Evolutionary conservation across 164 flowering plant species (phyloP), one percentile per base, ranked within the genome.

Genomic region (Annona squamosa): DNA sequence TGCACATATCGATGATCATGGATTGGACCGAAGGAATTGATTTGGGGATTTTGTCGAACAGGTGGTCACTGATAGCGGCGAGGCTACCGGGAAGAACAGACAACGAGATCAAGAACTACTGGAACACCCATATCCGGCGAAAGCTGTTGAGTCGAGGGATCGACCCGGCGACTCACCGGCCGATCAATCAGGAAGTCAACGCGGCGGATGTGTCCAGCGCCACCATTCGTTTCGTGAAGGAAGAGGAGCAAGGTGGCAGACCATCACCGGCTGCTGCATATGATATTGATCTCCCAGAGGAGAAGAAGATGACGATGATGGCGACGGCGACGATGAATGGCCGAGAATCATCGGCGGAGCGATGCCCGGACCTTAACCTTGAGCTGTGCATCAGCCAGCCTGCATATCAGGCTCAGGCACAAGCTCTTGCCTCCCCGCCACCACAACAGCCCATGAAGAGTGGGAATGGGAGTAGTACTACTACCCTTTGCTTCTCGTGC

Each of bases 351-450:
- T 1, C 68, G 2, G 62, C 48, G 62, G 18, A 87, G 73, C 69
- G 80, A 59, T 83, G 87, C 66, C 89, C 90, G 12, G 98, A 91
- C 77, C 83, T 92, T 78, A 92, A 94, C 73, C 87, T 94, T 16
- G 97, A 92, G 75, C 88, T 94, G 5, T 86, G 86, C 79, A 94
- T 94, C 45, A 89, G 97, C 79, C 98, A 90, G 17, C 97, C 92
- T 1, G 76, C 92, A 1, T 75, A 70, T 67, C 86, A 79, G 16
- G 72, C 67, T 70, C 59, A 10, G 13, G 37, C 37, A 26, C 37
- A 26, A 26, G 37, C 37, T 26, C 37, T 26, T 26, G 37, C 37
- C 37, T 26, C 37, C 37, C 37, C 37, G 37, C 37, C 37, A 26
- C 69, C 43, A 16, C 41, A 69, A 43, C 73, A 76, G 75, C 65